Percentiles rank a stretch among this genome's conserved stretches.
Evolutionary conservation across 768 basidiomycete genomes (phyloP).

Genomic region (Xerocomellus chrysenteron): DNA sequence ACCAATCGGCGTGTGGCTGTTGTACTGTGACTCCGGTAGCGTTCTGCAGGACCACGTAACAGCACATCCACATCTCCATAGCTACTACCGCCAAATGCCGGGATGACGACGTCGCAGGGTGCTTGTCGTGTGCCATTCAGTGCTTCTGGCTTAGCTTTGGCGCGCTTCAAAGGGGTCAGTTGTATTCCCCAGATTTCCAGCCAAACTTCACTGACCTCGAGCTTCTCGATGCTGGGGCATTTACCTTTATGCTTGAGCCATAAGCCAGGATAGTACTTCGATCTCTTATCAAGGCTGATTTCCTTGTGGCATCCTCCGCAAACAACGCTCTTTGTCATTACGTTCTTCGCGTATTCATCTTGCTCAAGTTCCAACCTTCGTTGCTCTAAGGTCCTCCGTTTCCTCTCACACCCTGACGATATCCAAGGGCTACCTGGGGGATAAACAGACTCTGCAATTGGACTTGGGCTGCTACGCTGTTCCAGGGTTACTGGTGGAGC

Average conservation of each 20-base stretch:
- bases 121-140: neutral
- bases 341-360: conserved; percentile 25
- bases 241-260: conserved; percentile 35
- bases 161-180: conserved; percentile 22
- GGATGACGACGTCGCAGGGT: neutral
- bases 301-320: conserved; percentile 30
- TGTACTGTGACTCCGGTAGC: neutral
- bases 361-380: conserved; percentile 29
- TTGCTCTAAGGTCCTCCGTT: conserved; percentile 28
- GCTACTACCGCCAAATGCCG: neutral
- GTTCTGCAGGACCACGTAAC: neutral
- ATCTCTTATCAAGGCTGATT: conserved; percentile 37
- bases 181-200: neutral
- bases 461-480: neutral
- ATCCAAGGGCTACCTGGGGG: conserved; percentile 8
- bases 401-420: conserved; percentile 24
- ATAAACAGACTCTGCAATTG: neutral
- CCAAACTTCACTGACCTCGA: conserved; percentile 24
- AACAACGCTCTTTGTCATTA: conserved; percentile 28
- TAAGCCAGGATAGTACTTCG: conserved; percentile 35
- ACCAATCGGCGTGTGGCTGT: neutral
- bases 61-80: conserved; percentile 1
- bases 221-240: conserved; percentile 24
- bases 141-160: neutral
- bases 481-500: conserved; percentile 3